These are phyloP conservation scores for Neolentinus lepideus DNA, from an alignment of 1,284 basidiomycete genomes.

Conservation along the genomic window DNA sequence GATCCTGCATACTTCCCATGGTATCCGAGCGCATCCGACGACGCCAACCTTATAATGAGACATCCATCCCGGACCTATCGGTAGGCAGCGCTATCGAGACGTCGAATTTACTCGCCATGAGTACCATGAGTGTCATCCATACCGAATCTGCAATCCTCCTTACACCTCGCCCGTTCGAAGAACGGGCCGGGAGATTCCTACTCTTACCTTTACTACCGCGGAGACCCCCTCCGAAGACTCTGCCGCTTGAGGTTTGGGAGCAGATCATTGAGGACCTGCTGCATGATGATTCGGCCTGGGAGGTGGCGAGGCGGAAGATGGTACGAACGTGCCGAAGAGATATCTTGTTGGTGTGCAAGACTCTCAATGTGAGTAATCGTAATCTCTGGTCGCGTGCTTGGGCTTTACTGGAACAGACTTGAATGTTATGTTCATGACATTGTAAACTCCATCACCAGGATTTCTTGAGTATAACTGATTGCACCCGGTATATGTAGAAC, in stretches of 20 bases:
- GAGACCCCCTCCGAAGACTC: conserved; percentile 36
- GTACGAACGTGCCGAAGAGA: conserved; percentile 10
- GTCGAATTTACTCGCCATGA: not conserved
- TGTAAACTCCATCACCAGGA: not conserved
- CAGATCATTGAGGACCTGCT: conserved; percentile 50
- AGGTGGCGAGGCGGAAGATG: conserved; percentile 8
- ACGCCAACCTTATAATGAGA: not conserved
- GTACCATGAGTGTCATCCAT: not conserved
- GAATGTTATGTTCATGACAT: not conserved
- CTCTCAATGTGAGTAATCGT: conserved; percentile 54
- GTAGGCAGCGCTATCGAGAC: not conserved
- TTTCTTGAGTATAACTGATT: not conserved
- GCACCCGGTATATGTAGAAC: conserved; percentile 38
- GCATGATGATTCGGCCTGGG: conserved; percentile 15
- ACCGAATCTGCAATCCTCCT: conserved; percentile 20
- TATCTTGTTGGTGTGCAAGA: conserved; percentile 59
- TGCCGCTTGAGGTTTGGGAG: conserved; percentile 71
- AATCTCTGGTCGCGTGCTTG: conserved; percentile 5
- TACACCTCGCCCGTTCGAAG: conserved; percentile 30
- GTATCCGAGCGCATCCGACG: not conserved
- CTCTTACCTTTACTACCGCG: conserved; percentile 61
- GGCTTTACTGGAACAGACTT: not conserved
- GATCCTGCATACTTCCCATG: not conserved
- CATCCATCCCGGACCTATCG: not conserved
- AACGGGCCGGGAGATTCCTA: conserved; percentile 48